Evolutionary conservation across 1,139 yeast species (phyloP).

Genomic region (Lodderomyces oxycetoniae): DNA sequence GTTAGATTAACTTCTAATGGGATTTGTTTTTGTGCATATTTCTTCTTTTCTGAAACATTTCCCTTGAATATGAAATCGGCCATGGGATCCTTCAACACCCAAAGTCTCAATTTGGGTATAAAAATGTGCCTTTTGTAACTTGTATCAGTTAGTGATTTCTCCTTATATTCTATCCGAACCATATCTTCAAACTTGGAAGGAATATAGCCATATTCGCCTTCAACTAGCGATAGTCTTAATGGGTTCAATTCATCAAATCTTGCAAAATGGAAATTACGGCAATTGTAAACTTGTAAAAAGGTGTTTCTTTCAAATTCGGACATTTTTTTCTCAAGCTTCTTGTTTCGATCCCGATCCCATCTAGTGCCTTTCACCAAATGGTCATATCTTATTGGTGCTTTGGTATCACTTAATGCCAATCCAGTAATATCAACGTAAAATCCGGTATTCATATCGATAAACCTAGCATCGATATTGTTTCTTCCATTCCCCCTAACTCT

Average conservation of each 20-base stretch:
- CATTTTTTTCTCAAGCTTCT: slow-evolving; percentile 14
- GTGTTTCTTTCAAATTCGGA: slow-evolving; percentile 18
- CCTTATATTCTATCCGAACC: slow-evolving; percentile 28
- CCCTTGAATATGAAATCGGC: slow-evolving; percentile 15
- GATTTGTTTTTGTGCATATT: slow-evolving; percentile 1
- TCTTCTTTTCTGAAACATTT: not conserved
- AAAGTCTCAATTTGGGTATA: slow-evolving; percentile 24
- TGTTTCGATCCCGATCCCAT: slow-evolving; percentile 9
- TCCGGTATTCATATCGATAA: slow-evolving; percentile 73
- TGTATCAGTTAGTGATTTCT: slow-evolving; percentile 19
- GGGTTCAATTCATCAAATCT: slow-evolving; percentile 29
- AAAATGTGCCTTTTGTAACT: slow-evolving; percentile 24
- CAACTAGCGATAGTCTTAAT: slow-evolving; percentile 25
- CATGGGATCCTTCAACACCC: slow-evolving; percentile 24
- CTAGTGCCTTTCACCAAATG: slow-evolving; percentile 9
- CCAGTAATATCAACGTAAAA: slow-evolving; percentile 68
- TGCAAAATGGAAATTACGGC: slow-evolving; percentile 45
- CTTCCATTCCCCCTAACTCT: slow-evolving; percentile 34
- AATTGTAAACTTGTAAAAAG: slow-evolving; percentile 32
- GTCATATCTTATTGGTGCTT: slow-evolving; percentile 28
- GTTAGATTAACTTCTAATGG: slow-evolving; percentile 18
- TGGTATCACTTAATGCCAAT: slow-evolving; percentile 36
- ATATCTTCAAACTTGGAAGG: slow-evolving; percentile 27
- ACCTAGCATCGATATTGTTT: slow-evolving; percentile 79
- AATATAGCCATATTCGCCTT: slow-evolving; percentile 32